Percentiles rank a stretch among this genome's conserved stretches.
These are phyloP conservation scores for Lentinula boryana DNA, from an alignment of 768 basidiomycete genomes.

Conservation along the genomic window DNA sequence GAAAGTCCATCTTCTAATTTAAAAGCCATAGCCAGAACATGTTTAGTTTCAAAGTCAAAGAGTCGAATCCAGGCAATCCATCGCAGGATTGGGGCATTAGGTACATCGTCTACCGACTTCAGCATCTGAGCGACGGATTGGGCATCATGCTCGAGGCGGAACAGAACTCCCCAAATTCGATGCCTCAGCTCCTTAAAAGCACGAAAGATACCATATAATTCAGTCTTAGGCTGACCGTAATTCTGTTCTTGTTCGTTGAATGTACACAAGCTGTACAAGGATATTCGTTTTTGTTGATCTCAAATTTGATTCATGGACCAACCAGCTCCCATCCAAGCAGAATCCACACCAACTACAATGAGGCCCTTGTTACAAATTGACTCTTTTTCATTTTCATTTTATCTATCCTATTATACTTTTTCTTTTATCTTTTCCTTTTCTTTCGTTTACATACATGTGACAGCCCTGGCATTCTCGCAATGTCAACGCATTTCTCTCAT, in stretches of 20 bases:
- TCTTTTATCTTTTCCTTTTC: too few relatives aligned
- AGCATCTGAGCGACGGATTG: constrained; percentile 31
- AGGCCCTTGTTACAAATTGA: too few relatives aligned
- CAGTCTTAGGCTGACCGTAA: constrained; percentile 19
- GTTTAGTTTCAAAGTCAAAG: constrained; percentile 29
- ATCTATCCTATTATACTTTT: too few relatives aligned
- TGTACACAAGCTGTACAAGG: constrained; percentile 25
- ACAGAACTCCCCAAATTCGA: constrained; percentile 23
- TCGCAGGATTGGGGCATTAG: constrained; percentile 26
- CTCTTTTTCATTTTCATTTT: too few relatives aligned
- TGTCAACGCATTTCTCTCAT: too few relatives aligned
- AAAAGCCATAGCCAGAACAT: constrained; percentile 25
- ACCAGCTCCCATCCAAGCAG: too few relatives aligned
- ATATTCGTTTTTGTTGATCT: constrained; percentile 14
- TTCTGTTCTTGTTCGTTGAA: constrained; percentile 19
- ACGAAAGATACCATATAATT: constrained; percentile 30
- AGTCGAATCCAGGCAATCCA: constrained; percentile 30
- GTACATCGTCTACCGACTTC: constrained; percentile 24
- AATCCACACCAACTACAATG: too few relatives aligned
- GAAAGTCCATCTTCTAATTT: constrained; percentile 31
- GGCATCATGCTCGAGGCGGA: constrained; percentile 27
- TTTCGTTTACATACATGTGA: too few relatives aligned
- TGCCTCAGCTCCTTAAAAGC: constrained; percentile 22
- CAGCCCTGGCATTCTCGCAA: too few relatives aligned
- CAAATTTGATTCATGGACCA: constrained; percentile 15